A percentile compares a stretch with the other conserved stretches of the same genome.
phyloP scores from a whole-genome alignment of 305 asterid genomes.

The Fraxinus sp. region DNA sequence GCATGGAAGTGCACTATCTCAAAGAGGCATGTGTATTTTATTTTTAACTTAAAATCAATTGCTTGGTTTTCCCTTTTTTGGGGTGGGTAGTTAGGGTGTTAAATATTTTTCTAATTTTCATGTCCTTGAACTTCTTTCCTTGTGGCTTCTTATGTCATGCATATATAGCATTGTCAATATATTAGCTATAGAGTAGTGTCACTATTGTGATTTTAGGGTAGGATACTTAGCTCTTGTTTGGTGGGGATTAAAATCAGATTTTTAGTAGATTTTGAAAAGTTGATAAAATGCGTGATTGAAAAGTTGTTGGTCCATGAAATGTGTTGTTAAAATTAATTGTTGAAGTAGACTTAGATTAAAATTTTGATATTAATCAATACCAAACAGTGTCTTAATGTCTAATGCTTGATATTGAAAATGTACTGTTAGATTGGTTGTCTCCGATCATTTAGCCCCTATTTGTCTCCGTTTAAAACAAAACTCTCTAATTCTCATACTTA shows the following conservation, averaged over 20 bases:
- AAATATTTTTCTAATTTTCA: background rate
- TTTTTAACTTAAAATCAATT: slow-evolving; percentile 15
- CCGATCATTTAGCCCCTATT: background rate
- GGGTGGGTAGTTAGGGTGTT: background rate
- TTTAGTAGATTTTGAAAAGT: no score
- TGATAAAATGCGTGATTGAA: no score
- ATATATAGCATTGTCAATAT: background rate
- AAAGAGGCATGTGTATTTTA: slow-evolving; percentile 44
- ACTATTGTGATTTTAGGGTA: background rate
- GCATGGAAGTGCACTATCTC: slow-evolving; percentile 44
- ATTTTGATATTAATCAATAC: no score
- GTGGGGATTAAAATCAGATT: no score
- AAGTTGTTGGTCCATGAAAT: no score
- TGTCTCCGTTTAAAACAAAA: no score
- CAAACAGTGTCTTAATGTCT: background rate
- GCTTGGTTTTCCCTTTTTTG: background rate
- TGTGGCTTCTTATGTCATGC: background rate
- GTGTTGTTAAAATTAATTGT: no score
- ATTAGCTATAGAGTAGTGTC: background rate
- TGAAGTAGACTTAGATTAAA: no score
- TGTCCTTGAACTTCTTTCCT: background rate
- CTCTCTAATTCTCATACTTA: no score
- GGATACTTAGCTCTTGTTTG: background rate
- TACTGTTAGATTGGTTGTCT: background rate
- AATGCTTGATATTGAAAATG: background rate